Evolutionary conservation across 306 rosid genomes (phyloP).

Genomic region (Ammopiptanthus mongolicus): DNA sequence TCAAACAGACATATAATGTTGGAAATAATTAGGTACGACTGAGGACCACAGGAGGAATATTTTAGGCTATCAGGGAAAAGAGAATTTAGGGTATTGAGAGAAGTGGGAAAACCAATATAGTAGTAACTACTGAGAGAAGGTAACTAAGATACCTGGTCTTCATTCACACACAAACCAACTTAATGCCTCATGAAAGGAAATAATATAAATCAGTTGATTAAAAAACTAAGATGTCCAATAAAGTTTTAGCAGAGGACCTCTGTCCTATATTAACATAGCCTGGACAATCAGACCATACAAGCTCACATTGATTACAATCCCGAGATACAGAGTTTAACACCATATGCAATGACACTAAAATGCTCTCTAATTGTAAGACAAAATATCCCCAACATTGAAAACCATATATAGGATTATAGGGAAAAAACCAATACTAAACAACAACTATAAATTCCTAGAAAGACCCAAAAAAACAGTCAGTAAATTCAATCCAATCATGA

Average conservation of each 20-base stretch:
- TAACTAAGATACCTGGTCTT: background rate
- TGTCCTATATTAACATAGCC: background rate
- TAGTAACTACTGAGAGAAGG: background rate
- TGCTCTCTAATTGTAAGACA: background rate
- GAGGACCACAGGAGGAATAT: background rate
- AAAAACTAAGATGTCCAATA: background rate
- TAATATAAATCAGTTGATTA: background rate
- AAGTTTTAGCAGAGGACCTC: background rate
- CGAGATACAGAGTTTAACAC: background rate
- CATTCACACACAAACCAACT: background rate
- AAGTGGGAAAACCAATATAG: background rate
- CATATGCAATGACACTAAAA: background rate
- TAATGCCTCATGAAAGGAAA: conserved; percentile 5
- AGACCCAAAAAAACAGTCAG: background rate
- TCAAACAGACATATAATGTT: background rate
- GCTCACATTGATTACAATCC: background rate
- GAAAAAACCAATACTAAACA: conserved; percentile 3
- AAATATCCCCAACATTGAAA: background rate
- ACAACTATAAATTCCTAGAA: background rate
- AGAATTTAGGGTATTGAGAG: background rate
- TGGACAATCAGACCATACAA: background rate
- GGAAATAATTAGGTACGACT: background rate
- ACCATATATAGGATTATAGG: background rate
- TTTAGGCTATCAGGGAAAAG: background rate
- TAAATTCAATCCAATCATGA: background rate